Base-by-base conservation (phyloP, 2,329 filamentous ascomycete genomes). In the Alternaria sp. region DNA sequence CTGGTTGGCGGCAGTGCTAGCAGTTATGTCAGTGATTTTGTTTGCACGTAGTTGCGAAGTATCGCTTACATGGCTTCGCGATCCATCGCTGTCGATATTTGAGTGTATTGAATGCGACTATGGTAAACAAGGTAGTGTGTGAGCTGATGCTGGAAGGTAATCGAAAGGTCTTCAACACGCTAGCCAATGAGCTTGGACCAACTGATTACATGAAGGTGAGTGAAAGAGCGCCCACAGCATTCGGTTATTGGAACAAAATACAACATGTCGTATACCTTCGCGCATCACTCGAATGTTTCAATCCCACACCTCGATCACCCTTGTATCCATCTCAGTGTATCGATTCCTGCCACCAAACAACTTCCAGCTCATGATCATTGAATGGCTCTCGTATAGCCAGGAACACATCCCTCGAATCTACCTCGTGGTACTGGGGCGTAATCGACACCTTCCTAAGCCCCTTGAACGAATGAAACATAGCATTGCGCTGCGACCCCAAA, bases 11-110 rank as follows among this genome's bases (percentile, higher is more conserved):
- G 40, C 5, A 44, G 40, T 44, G 17, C 40, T 44, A 7, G 40
- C 5, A 44, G 10, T 21, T 4, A 5, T 2, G 17, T 44, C 17
- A 44, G 40, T 7, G 9, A n/a, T 10, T 15, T 40, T 40, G 2
- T 15, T 9, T 17, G 0, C 36, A 17, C n/a, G 5, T 40, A 40
- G 13, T 40, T n/a, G 6, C 6, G 15, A 4, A 10, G 36, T 17
- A 17, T 17, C 4, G n/a, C 40, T 43, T n/a, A 36, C 32, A 36
- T 36, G 32, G 32, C 15, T 3, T 36, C 32, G 15, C 32, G 15
- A 0, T 36, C 32, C 32, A 36, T 36, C 0, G 15, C 5, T 3
- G 0, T n/a, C 0, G 8, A 5, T 5, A 0, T 0, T 0, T n/a
- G 7, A n/a, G 15, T 36, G 0, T 36, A 36, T 0, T 36, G 2